Evolutionary conservation across 352 stramenopile genomes (phyloP), one percentile per base, ranked within the genome.

Genomic region (Pythium dissimile): DNA sequence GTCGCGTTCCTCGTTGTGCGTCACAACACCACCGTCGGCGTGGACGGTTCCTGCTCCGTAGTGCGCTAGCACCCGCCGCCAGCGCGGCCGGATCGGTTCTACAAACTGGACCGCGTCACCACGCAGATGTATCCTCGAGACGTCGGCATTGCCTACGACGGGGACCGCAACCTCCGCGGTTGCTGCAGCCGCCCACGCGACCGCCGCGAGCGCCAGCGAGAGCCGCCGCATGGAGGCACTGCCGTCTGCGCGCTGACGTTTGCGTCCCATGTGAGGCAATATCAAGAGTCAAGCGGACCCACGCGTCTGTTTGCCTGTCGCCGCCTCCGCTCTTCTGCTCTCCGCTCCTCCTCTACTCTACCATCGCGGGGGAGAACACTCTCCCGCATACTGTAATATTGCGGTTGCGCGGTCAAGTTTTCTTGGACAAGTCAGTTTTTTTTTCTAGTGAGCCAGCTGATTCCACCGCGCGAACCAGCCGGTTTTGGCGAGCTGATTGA

Each of bases 391-490:
- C 2, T 21, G 15, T 11, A 32, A 12, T 15, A 12, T 12, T 21
- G 13, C 26, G 9, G 5, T 13, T 3, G 1, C 3, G 26, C 8
- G 9, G 4, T 9, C 31, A 15, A 44, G 18, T 44, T 24, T n/a
- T 44, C 26, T 31, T 13, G 24, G 21, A 51, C 35, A 43, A 55
- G 31, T 55, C 49, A 21, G 49, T 47, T 38, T n/a, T n/a, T n/a
- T n/a, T 31, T 58, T 58, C 50, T 38, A 24, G 16, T 16, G 8
- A 21, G 21, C 50, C 50, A 58, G 37, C 50, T 58, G 50, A 58
- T 47, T 38, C 28, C 20, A 3, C 5, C 20, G 24, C 11, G 32
- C n/a, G 24, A 21, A 24, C 35, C 50, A 58, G 35, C 50, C 30
- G 50, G 35, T 49, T 48, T 48, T 15, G 13, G 9, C 10, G 23